A percentile compares a stretch with the other conserved stretches of the same genome.
Evolutionary conservation across 179 eudicot genomes (phyloP).

Genomic region (Nepenthes alata): DNA sequence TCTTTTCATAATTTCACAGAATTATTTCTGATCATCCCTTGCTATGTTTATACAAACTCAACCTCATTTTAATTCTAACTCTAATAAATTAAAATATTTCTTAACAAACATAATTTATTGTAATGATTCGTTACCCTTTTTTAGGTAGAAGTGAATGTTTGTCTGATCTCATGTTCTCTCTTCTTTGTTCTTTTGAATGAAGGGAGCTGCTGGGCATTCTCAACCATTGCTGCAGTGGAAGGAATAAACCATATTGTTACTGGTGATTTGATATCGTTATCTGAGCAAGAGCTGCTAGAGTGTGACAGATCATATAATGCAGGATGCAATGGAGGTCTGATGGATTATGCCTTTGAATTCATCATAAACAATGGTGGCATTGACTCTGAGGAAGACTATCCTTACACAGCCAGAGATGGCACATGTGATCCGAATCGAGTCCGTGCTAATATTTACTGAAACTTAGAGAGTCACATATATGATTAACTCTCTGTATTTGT

Average conservation of each 20-base stretch:
- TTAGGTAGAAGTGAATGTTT: too few relatives aligned
- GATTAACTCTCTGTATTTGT: neutral
- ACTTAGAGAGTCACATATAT: neutral
- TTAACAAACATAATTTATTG: too few relatives aligned
- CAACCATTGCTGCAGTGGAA: constrained; percentile 52
- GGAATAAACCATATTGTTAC: constrained; percentile 53
- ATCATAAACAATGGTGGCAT: constrained; percentile 56
- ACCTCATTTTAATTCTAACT: too few relatives aligned
- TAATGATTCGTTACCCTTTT: too few relatives aligned
- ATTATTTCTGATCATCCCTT: too few relatives aligned
- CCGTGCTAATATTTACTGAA: neutral
- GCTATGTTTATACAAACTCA: too few relatives aligned
- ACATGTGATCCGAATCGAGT: constrained; percentile 41
- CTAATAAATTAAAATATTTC: too few relatives aligned
- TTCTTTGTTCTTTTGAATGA: constrained; percentile 3
- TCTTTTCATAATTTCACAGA: too few relatives aligned
- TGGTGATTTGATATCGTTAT: constrained; percentile 33
- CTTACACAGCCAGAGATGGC: constrained; percentile 39
- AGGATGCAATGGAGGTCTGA: constrained; percentile 63
- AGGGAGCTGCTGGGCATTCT: constrained; percentile 84
- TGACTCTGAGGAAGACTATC: constrained; percentile 51
- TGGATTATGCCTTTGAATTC: constrained; percentile 50
- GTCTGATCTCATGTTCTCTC: neutral
- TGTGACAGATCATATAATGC: constrained; percentile 33
- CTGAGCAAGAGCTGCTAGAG: constrained; percentile 60